Base-by-base conservation (phyloP, 805 yeast species). In the Sungouiozyma ichnusensis region DNA sequence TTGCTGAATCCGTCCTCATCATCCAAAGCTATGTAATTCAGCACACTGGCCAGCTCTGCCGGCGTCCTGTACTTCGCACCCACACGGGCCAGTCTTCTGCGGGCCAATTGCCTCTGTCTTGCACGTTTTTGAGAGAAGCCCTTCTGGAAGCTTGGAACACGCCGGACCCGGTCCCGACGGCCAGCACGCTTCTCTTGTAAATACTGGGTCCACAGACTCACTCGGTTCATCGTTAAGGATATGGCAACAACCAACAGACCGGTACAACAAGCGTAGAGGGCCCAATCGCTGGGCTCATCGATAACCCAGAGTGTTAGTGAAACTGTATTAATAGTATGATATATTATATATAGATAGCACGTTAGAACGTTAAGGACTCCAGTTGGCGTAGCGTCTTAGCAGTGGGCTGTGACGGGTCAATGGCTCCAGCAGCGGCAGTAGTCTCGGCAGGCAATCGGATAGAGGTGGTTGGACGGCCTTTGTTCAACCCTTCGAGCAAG, bases 401-500 rank as follows among this genome's bases (percentile, higher is more conserved):
- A 6, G 29, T 24, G 29, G 29, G 9, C 9, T 24, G 29, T 24
- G 9, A 6, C 29, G 29, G 29, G 29, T 24, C 29, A 24, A 24
- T 24, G 29, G 67, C 56, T 84, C 94, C 44, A 85, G 62, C 1
- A 77, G 73, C 54, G 78, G 73, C 1, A 78, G 65, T 3, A 75
- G 50, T 44, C 71, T 72, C 1, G 87, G 87, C 2, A 85, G 43
- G 14, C 88, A 86, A 33, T 72, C 77, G 0, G n/a, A n/a, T n/a
- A 1, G 77, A 64, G 1, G 57, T 54, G 58, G 79, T 77, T 0
- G 96, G 83, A 49, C 92, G 71, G 48, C 74, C 78, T 41, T 74
- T 68, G 52, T 88, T 92, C 42, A 92, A 70, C 0, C 96, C 96
- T 45, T 85, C 88, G 38, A 92, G 63, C 20, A 92, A 65, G 41